Percentiles rank a stretch among this genome's conserved stretches.
These are phyloP conservation scores for Pythium rhizo-oryzae DNA, from an alignment of 352 stramenopile species.

Conservation along the genomic window DNA sequence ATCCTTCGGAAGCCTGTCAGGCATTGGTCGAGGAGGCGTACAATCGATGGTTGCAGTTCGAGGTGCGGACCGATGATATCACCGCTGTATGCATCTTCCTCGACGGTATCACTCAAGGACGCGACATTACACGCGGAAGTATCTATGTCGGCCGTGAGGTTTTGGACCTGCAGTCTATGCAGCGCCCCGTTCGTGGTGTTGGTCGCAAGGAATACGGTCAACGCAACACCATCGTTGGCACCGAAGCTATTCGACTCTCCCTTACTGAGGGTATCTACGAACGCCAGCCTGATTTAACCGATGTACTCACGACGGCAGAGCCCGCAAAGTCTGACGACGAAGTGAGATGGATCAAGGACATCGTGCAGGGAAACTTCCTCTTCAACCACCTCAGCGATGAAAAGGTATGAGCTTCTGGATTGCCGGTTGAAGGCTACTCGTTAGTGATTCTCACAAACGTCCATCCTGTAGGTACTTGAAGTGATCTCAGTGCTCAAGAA, in stretches of 20 bases:
- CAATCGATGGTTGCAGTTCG: constrained; percentile 93
- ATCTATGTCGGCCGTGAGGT: constrained; percentile 86
- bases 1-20: constrained; percentile 90
- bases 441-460: too few relatives aligned
- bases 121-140: constrained; percentile 68
- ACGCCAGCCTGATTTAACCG: constrained; percentile 2
- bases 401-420: constrained; percentile 53
- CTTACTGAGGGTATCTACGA: constrained; percentile 57
- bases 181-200: constrained; percentile 74
- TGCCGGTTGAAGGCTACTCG: too few relatives aligned
- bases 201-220: constrained; percentile 60
- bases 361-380: constrained; percentile 91
- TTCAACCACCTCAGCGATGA: constrained; percentile 91
- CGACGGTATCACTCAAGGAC: constrained; percentile 53
- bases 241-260: constrained; percentile 80
- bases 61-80: constrained; percentile 96
- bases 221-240: constrained; percentile 85
- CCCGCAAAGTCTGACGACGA: constrained; percentile 78
- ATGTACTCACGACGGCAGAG: constrained; percentile 24
- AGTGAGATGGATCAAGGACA: constrained; percentile 84
- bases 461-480: constrained; percentile 54
- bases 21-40: constrained; percentile 92
- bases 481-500: constrained; percentile 90
- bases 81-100: constrained; percentile 91
- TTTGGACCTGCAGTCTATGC: constrained; percentile 83